These are phyloP conservation scores for Acacia melanoxylon DNA, from an alignment of 306 rosid genomes.

Conservation along the genomic window DNA sequence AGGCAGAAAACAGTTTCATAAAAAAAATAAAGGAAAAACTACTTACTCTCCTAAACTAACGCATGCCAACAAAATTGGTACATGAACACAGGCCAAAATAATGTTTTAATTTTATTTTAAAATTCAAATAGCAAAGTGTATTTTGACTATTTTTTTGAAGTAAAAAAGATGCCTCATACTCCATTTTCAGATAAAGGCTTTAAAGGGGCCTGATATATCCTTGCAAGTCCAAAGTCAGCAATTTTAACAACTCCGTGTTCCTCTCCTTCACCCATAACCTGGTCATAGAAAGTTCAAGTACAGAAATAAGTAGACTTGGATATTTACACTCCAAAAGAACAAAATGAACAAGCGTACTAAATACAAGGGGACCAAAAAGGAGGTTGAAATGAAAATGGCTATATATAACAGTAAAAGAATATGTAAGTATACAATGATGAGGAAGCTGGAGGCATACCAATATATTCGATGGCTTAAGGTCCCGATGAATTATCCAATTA, in stretches of 20 bases:
- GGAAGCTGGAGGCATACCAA: slow-evolving; percentile 56
- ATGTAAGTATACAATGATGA: neutral
- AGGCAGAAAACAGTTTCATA: neutral
- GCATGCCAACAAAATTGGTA: neutral
- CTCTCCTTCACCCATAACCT: slow-evolving; percentile 98
- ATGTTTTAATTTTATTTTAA: neutral
- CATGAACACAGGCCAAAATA: neutral
- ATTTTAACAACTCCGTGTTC: slow-evolving; percentile 90
- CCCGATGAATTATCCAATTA: slow-evolving; percentile 96
- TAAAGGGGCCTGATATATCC: slow-evolving; percentile 92
- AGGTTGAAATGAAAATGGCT: neutral
- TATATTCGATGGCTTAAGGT: slow-evolving; percentile 94
- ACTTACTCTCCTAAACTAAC: neutral
- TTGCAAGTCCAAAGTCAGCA: slow-evolving; percentile 99
- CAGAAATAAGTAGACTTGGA: neutral
- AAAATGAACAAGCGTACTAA: neutral
- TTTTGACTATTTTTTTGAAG: neutral
- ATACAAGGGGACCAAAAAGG: neutral
- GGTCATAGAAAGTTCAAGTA: slow-evolving; percentile 18
- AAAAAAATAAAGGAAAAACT: neutral
- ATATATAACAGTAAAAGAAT: neutral
- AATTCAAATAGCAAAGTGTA: neutral
- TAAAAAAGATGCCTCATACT: slow-evolving; percentile 17
- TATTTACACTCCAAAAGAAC: neutral
- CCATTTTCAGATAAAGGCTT: slow-evolving; percentile 62